phyloP scores from a whole-genome alignment of 2,329 filamentous ascomycete genomes.

The Aquanectria penicillioides region DNA sequence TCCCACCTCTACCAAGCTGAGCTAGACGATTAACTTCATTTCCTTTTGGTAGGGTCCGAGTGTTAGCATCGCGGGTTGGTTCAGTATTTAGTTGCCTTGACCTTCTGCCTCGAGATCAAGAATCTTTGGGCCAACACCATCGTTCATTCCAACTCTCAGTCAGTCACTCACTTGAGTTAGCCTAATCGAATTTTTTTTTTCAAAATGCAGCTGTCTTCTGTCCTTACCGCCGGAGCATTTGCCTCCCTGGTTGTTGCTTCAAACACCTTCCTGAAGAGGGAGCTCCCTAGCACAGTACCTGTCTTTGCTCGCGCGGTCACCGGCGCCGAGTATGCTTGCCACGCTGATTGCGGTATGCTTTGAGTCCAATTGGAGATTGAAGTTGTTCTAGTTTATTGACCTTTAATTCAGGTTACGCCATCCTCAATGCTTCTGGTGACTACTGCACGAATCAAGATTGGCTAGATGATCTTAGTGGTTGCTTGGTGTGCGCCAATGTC shows the following conservation, averaged over 20 bases:
- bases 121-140: too few relatives aligned
- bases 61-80: too few relatives aligned
- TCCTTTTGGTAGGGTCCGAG: neutral
- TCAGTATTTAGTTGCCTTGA: too few relatives aligned
- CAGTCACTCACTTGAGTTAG: neutral
- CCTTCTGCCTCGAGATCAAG: too few relatives aligned
- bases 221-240: neutral
- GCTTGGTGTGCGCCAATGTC: neutral
- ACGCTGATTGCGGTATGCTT: constrained; percentile 57
- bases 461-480: neutral
- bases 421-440: neutral
- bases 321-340: neutral
- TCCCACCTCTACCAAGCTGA: neutral
- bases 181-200: neutral
- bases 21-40: neutral
- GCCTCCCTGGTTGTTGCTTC: neutral
- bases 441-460: neutral
- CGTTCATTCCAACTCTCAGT: neutral
- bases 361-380: constrained; percentile 67
- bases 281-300: neutral
- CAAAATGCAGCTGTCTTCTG: neutral
- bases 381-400: constrained; percentile 52
- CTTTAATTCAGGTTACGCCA: neutral
- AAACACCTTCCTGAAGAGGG: neutral
- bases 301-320: neutral